Base-by-base conservation (phyloP, 2,329 filamentous ascomycete species). In the Phoma sp. region DNA sequence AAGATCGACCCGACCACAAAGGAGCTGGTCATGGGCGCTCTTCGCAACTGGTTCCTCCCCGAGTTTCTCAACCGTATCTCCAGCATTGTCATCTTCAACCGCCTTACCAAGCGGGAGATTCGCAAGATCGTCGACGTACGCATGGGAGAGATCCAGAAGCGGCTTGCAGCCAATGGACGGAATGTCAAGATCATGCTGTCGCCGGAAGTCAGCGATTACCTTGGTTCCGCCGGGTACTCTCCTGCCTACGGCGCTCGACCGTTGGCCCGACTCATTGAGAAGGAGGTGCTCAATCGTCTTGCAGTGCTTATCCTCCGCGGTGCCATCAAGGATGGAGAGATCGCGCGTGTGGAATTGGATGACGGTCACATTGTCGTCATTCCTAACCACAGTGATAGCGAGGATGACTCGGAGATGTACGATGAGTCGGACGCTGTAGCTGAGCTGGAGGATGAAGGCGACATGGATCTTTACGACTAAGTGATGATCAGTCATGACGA, bases 1-100 rank as follows among this genome's bases (percentile, higher is more conserved):
- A 87, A 82, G 70, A 95, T 99, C 63, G 95, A 99, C 66, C 82
- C 87, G 0, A 87, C 89, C 1, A 97, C 93, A 1, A 85, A 85
- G 58, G 93, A 97, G 72, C 82, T 98, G 59, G 93, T 99, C 69
- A 96, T 95, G 88, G 89, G 86, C 47, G 86, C 93, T 4, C 84
- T 99, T 33, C 89, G 93, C 69, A 91, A 91, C 81, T 98, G 96
- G 81, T 99, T 99, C 86, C 82, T 99, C 2, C 95, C 95, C 29
- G 95, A 99, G 71, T 99, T 99, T 83, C 86, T 99, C 62, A 99
- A 99, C 83, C 91, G 95, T 73, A 98, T 99, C 81, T 93, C 86
- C 78, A 95, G 89, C 57, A 91, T 88, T 49, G 93, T 99, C 78
- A 97, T 99, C 79, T 99, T 99, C 86, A 99, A 99, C 82, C 90